Percentiles rank a stretch among this genome's conserved stretches.
These are phyloP conservation scores for Globisporangium spiculum DNA, from an alignment of 352 stramenopile genomes.

Conservation along the genomic window DNA sequence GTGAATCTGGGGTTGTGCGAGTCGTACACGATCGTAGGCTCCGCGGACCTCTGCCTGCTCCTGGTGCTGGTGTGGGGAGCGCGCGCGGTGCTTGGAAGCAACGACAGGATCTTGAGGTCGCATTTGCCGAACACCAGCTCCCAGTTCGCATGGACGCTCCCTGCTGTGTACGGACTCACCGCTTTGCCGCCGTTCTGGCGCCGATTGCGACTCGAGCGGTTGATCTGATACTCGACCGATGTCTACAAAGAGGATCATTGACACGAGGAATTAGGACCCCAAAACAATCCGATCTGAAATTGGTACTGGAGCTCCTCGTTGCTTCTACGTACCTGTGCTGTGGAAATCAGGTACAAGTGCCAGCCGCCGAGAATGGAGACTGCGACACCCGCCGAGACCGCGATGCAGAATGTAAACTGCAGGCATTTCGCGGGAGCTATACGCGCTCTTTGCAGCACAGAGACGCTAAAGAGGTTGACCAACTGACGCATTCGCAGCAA, in stretches of 20 bases:
- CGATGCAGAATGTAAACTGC: constrained; percentile 72
- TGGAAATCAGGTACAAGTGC: constrained; percentile 72
- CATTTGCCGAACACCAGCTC: constrained; percentile 72
- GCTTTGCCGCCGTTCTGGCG: constrained; percentile 46
- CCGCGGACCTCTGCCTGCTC: constrained; percentile 5
- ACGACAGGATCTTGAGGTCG: constrained; percentile 50
- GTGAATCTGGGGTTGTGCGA: background rate
- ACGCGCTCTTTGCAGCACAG: constrained; percentile 16
- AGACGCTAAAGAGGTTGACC: constrained; percentile 23
- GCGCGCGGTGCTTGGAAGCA: constrained; percentile 54
- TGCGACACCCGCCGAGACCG: constrained; percentile 51
- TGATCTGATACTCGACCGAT: constrained; percentile 81
- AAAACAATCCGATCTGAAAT: too few species aligned
- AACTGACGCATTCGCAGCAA: constrained; percentile 24
- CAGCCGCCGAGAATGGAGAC: constrained; percentile 63
- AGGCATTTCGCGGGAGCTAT: constrained; percentile 33
- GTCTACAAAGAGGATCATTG: constrained; percentile 37
- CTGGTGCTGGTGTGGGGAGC: constrained; percentile 14
- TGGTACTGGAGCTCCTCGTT: background rate
- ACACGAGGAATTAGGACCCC: background rate
- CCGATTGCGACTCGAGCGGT: constrained; percentile 50
- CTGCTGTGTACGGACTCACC: constrained; percentile 60
- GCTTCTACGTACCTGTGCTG: constrained; percentile 51
- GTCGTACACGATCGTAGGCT: constrained; percentile 1
- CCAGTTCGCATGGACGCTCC: constrained; percentile 73